Conservation (phyloP, 2,329 filamentous ascomycete species). For the Cyphellophora europaea region DNA sequence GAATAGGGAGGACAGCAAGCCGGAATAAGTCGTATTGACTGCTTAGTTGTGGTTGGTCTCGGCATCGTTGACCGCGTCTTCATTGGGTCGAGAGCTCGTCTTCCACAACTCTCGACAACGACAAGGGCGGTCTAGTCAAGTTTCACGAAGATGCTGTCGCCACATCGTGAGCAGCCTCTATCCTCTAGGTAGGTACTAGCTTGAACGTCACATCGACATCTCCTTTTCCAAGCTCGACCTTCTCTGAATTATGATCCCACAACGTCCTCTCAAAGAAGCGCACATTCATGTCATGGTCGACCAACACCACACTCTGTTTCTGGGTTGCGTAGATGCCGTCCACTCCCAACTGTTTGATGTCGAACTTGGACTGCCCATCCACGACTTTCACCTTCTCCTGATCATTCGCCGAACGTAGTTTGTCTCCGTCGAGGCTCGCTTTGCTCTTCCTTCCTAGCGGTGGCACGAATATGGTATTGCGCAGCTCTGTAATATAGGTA, state of each 20-base stretch:
- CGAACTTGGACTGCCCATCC: slow-evolving; percentile 7
- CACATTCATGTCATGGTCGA: slow-evolving; percentile 44
- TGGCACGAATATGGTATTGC: slow-evolving; percentile 54
- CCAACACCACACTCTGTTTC: slow-evolving; percentile 53
- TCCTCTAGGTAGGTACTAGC: too few species aligned
- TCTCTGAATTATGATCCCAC: slow-evolving; percentile 43
- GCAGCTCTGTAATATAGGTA: slow-evolving; percentile 45
- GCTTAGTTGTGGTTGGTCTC: too few species aligned
- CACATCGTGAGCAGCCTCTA: too few species aligned
- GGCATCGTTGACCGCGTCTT: too few species aligned
- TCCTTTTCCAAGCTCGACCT: slow-evolving; percentile 35
- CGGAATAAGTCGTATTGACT: too few species aligned
- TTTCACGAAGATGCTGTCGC: too few species aligned
- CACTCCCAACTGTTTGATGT: slow-evolving; percentile 24
- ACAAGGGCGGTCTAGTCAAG: too few species aligned
- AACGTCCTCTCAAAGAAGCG: slow-evolving; percentile 56
- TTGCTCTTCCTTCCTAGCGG: slow-evolving; percentile 40
- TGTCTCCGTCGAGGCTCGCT: slow-evolving; percentile 23
- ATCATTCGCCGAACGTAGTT: slow-evolving; percentile 27
- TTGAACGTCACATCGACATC: slow-evolving; percentile 40
- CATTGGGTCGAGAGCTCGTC: too few species aligned
- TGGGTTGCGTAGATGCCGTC: slow-evolving; percentile 54
- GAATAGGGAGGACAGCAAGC: too few species aligned
- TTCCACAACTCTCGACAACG: too few species aligned
- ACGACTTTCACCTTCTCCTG: slow-evolving; percentile 21